These are phyloP conservation scores for Paxillus involutus DNA, from an alignment of 768 basidiomycete genomes.

Conservation along the genomic window DNA sequence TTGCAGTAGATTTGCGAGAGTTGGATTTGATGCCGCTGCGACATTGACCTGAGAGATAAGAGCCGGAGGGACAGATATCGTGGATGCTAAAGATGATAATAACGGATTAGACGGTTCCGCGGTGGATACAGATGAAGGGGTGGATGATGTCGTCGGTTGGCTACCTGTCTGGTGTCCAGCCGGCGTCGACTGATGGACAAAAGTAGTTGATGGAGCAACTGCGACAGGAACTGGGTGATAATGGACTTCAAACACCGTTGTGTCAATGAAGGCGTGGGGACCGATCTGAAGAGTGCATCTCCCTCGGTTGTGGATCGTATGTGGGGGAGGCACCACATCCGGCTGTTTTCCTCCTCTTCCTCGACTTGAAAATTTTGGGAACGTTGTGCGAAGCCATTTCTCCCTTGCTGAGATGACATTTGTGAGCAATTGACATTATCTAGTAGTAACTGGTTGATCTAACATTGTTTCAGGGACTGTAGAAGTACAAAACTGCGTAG, in stretches of 20 bases:
- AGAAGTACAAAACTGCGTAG: slow-evolving; percentile 54
- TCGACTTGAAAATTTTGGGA: slow-evolving; percentile 72
- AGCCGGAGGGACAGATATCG: slow-evolving; percentile 52
- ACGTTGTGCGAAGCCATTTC: slow-evolving; percentile 62
- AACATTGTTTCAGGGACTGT: slow-evolving; percentile 74
- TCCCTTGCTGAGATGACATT: slow-evolving; percentile 54
- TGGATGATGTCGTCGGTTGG: slow-evolving; percentile 21
- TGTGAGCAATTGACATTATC: slow-evolving; percentile 13
- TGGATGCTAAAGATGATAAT: slow-evolving; percentile 43
- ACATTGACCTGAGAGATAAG: slow-evolving; percentile 64
- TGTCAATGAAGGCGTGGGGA: slow-evolving; percentile 70
- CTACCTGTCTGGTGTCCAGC: slow-evolving; percentile 30
- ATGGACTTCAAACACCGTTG: slow-evolving; percentile 70
- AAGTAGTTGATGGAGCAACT: slow-evolving; percentile 22
- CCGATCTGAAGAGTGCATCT: slow-evolving; percentile 73
- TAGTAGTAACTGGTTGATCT: slow-evolving; percentile 11
- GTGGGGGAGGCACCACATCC: slow-evolving; percentile 57
- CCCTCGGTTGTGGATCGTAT: slow-evolving; percentile 64
- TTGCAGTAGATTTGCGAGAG: slow-evolving; percentile 64
- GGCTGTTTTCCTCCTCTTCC: slow-evolving; percentile 57
- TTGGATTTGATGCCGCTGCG: slow-evolving; percentile 66
- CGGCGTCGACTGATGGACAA: slow-evolving; percentile 27
- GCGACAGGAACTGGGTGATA: slow-evolving; percentile 46
- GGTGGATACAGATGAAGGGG: slow-evolving; percentile 19
- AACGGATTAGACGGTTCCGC: slow-evolving; percentile 38